Base-by-base conservation (phyloP, 2,329 filamentous ascomycete genomes). In the Fusarium acutatum region DNA sequence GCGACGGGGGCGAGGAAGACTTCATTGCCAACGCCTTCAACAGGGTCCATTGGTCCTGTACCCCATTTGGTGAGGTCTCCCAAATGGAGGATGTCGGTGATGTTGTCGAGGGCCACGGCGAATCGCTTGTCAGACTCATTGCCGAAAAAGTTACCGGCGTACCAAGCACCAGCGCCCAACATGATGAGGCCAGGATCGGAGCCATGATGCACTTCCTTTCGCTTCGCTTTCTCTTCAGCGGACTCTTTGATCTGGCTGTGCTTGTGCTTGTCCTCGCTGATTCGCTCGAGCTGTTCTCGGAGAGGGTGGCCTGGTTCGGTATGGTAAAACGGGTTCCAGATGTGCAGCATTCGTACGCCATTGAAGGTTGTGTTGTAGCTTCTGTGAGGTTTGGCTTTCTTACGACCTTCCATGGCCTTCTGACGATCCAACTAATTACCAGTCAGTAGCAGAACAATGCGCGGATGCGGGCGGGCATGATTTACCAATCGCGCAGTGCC, bases 311-410 rank as follows among this genome's bases (percentile, higher is more conserved):
- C 75, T 20, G 80, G 75, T 30, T 61, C 60, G 12, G 82, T 77
- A 77, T 92, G 88, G 30, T 92, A 82, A 80, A 84, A 91, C 1
- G 90, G 90, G 78, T 92, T 90, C 89, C 89, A 92, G 17, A 90
- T 79, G 70, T 90, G 91, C 52, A 88, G 82, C 32, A 91, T 73
- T 34, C 78, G 83, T 6, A 88, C 82, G n/a, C 83, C 83, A 20
- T 82, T 81, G 4, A 83, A 82, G 11, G 81, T 79, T 62, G 87
- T 84, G 8, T 81, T 79, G 56, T 79, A 77, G 40, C 60, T 69
- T 14, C 49, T 53, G 46, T 79, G 76, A 20, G 49, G 69, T 7
- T 59, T 44, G 17, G 62, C 60, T 7, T 61, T 24, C 14, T 58
- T 38, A 12, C 67, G 69, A 5, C 60, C 60, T 22, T 71, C 35